Conservation (phyloP, 305 asterid genomes). For the Solanum hybrid region DNA sequence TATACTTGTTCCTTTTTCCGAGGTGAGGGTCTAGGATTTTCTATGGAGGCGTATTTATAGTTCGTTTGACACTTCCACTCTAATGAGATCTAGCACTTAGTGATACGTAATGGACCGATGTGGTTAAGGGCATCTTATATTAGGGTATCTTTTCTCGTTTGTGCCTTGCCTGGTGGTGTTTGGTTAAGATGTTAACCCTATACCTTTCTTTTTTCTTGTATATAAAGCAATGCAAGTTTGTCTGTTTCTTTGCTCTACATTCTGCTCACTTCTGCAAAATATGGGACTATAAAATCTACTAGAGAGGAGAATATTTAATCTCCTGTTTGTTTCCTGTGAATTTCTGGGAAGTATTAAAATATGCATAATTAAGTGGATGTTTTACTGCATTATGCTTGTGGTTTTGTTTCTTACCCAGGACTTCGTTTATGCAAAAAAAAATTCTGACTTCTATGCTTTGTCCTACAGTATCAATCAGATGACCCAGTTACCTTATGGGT, state of each 20-base stretch:
- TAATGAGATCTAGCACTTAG: background rate
- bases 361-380: background rate
- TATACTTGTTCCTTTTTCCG: background rate
- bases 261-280: background rate
- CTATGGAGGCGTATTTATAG: background rate
- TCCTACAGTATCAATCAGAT: slow-evolving; percentile 40
- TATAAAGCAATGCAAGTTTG: background rate
- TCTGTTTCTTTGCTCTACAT: background rate
- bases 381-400: background rate
- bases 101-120: background rate
- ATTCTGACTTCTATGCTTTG: slow-evolving; percentile 13
- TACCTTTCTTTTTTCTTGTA: background rate
- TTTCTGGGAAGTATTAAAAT: background rate
- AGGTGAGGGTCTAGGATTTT: background rate
- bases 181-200: background rate
- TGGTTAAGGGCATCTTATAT: background rate
- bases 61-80: background rate
- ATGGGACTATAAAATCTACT: background rate
- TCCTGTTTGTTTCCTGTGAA: background rate
- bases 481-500: slow-evolving; percentile 57
- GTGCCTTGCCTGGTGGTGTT: background rate
- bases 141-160: background rate
- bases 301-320: background rate
- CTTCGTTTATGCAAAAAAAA: background rate
- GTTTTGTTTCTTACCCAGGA: background rate